A percentile compares a stretch with the other conserved stretches of the same genome.
Conservation (phyloP, 495 filamentous ascomycete species). For the Oleoguttula mirabilis region DNA sequence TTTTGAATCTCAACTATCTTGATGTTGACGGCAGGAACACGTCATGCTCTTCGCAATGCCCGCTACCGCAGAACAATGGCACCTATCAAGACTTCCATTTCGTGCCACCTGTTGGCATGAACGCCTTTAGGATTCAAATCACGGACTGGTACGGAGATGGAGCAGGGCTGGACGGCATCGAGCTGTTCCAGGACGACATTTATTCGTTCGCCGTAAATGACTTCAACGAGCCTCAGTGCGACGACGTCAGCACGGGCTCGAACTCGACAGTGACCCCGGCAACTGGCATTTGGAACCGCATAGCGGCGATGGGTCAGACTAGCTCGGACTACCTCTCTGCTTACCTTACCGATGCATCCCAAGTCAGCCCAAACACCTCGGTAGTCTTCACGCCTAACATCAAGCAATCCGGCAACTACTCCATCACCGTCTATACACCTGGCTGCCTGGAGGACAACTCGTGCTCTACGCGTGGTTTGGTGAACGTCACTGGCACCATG, state of each 20-base stretch:
- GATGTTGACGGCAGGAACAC: conserved; percentile 54
- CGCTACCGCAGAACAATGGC: conserved; percentile 53
- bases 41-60: conserved; percentile 66
- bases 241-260: conserved; percentile 51
- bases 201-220: conserved; percentile 59
- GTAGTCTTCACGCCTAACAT: conserved; percentile 76
- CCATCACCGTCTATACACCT: conserved; percentile 77
- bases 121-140: conserved; percentile 74
- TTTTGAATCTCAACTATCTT: conserved; percentile 90
- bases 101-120: conserved; percentile 80
- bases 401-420: conserved; percentile 79
- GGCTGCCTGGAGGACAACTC: conserved; percentile 72
- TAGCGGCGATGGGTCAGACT: conserved; percentile 44
- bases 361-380: conserved; percentile 35
- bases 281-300: conserved; percentile 62
- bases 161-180: conserved; percentile 75
- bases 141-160: conserved; percentile 74
- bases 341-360: conserved; percentile 37
- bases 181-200: conserved; percentile 69
- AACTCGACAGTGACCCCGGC: conserved; percentile 36
- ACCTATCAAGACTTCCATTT: conserved; percentile 82
- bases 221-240: conserved; percentile 82
- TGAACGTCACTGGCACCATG: conserved; percentile 67
- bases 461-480: conserved; percentile 60
- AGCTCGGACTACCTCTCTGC: conserved; percentile 67